Base-by-base conservation (phyloP, 2,329 filamentous ascomycete genomes). In the Colletotrichum costaricense region DNA sequence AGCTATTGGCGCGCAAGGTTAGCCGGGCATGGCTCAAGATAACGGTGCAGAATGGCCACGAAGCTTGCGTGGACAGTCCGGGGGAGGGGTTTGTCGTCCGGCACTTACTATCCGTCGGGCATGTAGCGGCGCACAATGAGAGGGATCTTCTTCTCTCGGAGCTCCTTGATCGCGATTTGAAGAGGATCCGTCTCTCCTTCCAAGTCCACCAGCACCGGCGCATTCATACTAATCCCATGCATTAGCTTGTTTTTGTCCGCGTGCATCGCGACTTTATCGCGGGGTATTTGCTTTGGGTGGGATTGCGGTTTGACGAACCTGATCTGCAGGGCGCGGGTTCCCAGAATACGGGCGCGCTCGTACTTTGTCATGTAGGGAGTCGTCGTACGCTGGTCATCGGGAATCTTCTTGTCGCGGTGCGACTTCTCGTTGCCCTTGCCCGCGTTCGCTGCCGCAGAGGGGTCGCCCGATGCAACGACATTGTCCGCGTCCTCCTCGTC, bases 311-410 rank as follows among this genome's bases (percentile, higher is more conserved):
- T 14, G 30, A n/a, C 91, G 67, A 84, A 97, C 95, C 95, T 98
- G 81, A 99, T 98, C 85, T 99, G 97, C 81, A 98, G 84, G 54
- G 97, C 97, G 77, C 97, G 90, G 54, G 97, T 98, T 60, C 97
- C 97, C 76, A 99, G 86, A 73, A 99, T 96, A 80, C 97, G 92
- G 75, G 97, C 97, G 78, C 93, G 91, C 88, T 99, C 97, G 85
- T 99, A 99, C 87, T 99, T 99, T 77, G 97, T 99, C 96, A 99
- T 97, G 86, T 98, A 99, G 2, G 96, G 97, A 33, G 97, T 99
- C 9, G 97, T 99, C 28, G 91, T 93, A 78, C 97, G 92, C 84
- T 97, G 91, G 77, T 95, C 94, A 77, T 94, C 94, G 69, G 95
- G 90, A 63, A 99, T 96, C 86, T 95, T 97, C 90, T 97, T 98